Conservation (phyloP, 768 basidiomycete genomes). For the Botryobasidium botryosum region DNA sequence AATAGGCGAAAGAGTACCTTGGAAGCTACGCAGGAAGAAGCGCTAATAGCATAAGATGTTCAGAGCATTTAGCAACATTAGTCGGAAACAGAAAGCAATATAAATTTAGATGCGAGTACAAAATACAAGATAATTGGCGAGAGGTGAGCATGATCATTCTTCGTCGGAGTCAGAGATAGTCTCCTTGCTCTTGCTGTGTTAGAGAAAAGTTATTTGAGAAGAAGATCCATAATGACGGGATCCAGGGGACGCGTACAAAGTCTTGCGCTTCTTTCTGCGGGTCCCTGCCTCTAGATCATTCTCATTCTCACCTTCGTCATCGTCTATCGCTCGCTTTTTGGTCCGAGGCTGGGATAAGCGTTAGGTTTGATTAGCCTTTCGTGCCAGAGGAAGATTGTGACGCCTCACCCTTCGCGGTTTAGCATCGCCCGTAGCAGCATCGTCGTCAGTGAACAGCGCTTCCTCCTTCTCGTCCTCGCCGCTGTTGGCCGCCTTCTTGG, state of each 20-base stretch:
- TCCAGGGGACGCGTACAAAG: conserved; percentile 10
- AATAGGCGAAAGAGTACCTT: too few species aligned
- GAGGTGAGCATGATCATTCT: conserved; percentile 11
- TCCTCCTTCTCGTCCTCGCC: conserved; percentile 46
- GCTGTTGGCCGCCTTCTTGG: conserved; percentile 31
- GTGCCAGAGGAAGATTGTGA: too few species aligned
- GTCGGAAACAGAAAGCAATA: too few species aligned
- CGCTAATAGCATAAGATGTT: too few species aligned
- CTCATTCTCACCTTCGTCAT: conserved; percentile 54
- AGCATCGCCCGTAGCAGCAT: conserved; percentile 19
- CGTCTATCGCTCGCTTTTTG: conserved; percentile 63
- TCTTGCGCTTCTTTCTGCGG: conserved; percentile 48
- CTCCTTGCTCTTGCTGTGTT: conserved; percentile 72
- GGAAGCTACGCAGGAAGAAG: too few species aligned
- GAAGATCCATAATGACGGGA: neutral
- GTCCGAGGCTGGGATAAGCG: conserved; percentile 13
- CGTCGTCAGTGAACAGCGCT: conserved; percentile 54
- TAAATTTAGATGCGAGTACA: too few species aligned
- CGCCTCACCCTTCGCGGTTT: conserved; percentile 55
- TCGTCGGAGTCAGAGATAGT: conserved; percentile 75
- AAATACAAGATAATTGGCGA: too few species aligned
- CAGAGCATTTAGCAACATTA: too few species aligned
- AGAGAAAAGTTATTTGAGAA: neutral
- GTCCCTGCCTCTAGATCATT: conserved; percentile 36
- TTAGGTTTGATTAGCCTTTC: conserved; percentile 32